Evolutionary conservation across 805 yeast genomes (phyloP), one percentile per base, ranked within the genome.

Genomic region (Wickerhamomyces chambardii): DNA sequence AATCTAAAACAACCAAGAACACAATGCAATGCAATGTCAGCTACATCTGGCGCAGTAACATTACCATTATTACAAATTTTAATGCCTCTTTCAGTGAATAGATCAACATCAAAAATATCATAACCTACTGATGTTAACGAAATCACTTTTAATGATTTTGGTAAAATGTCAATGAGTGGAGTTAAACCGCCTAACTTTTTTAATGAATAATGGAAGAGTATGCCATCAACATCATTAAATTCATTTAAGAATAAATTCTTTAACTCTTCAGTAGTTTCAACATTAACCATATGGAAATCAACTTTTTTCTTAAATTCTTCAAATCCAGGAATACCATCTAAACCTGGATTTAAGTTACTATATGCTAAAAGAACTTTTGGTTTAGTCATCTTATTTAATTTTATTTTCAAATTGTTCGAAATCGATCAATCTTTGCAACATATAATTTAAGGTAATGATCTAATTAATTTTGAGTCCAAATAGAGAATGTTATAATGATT

Each of bases 11-110:
- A 68, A 27, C 75, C 66, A 38, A 83, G 51, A 0, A 82, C 60
- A 43, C 77, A 64, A 47, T 61, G 68, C 31, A 81, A 57, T 4
- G 79, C 90, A 38, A 78, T 58, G 42, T 84, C 94, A 4, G 89
- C 83, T 18, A 84, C 94, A 14, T 82, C 79, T 29, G 66, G 73
- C 1, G 84, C 74, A 0, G 81, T 75, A 27, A 64, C 60, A 10
- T 70, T 58, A 39, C 84, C 71, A 36, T 76, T 77, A 48, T 84
- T 79, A 39, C 83, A 73, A 40, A 84, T 61, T 7, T 59, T 47
- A 19, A 84, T 71, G 11, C 68, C 69, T 27, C 67, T 62, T 25
- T 57, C 61, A 22, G 60, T 54, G 57, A 79, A 53, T 11, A 50
- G 63, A 9, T 44, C 40, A 1, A 65, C 69, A 44, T 75, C 76